These are phyloP conservation scores for Crassisporium funariophilum DNA, from an alignment of 768 basidiomycete genomes.

Conservation along the genomic window DNA sequence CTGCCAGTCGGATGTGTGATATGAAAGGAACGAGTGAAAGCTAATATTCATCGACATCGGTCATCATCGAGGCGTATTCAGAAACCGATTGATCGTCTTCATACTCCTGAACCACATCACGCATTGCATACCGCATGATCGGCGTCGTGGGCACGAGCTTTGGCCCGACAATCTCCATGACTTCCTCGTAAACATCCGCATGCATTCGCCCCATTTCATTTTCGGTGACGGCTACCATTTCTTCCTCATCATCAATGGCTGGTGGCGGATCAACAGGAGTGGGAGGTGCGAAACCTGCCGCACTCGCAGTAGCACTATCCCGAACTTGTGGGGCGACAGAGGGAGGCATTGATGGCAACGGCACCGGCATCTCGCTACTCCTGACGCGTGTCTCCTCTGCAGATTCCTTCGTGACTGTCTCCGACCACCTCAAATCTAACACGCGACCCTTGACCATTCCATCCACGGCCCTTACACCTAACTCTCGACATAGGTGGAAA, in stretches of 20 bases:
- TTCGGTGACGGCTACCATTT: slow-evolving; percentile 48
- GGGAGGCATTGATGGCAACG: background rate
- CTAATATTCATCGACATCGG: slow-evolving; percentile 78
- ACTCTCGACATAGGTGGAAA: slow-evolving; percentile 78
- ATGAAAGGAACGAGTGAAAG: too few relatives aligned
- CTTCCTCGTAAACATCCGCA: slow-evolving; percentile 44
- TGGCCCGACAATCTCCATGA: slow-evolving; percentile 68
- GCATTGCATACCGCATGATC: slow-evolving; percentile 84
- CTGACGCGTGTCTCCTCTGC: slow-evolving; percentile 27
- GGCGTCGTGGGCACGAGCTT: slow-evolving; percentile 77
- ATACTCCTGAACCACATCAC: slow-evolving; percentile 81
- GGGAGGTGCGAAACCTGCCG: background rate
- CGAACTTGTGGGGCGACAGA: slow-evolving; percentile 7
- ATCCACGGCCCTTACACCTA: slow-evolving; percentile 84
- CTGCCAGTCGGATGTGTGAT: too few relatives aligned
- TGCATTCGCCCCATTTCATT: slow-evolving; percentile 41
- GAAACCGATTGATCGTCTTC: slow-evolving; percentile 74
- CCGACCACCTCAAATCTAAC: slow-evolving; percentile 77
- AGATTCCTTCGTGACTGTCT: slow-evolving; percentile 61
- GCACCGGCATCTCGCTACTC: slow-evolving; percentile 6
- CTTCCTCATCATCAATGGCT: slow-evolving; percentile 43
- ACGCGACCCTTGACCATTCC: slow-evolving; percentile 82
- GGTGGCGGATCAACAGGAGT: slow-evolving; percentile 28
- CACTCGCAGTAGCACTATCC: slow-evolving; percentile 11
- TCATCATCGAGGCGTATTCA: slow-evolving; percentile 76